These are phyloP conservation scores for Castanea sativa DNA, from an alignment of 306 rosid species.

Conservation along the genomic window DNA sequence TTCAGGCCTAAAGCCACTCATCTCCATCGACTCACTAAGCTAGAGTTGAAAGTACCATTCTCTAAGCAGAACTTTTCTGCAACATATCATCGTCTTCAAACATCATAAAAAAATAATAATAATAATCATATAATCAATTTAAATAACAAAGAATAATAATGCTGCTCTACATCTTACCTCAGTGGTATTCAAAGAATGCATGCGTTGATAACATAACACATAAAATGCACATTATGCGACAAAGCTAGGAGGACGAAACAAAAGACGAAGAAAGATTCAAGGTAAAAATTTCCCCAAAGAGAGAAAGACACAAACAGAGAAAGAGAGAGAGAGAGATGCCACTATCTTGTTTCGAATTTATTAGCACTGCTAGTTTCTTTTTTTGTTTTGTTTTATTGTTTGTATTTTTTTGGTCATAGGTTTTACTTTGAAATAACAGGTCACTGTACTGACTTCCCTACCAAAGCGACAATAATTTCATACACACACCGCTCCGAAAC, in stretches of 20 bases:
- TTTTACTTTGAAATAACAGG: not conserved
- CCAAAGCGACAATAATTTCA: conserved; percentile 7
- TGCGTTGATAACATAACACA: not conserved
- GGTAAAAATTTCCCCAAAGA: not conserved
- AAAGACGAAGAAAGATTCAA: not conserved
- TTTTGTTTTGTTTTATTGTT: not conserved
- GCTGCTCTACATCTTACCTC: no score
- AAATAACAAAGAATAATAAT: not conserved
- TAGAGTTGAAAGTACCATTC: not conserved
- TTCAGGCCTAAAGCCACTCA: conserved; percentile 57
- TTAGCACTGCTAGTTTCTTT: not conserved
- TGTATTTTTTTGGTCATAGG: no score
- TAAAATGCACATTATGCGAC: not conserved
- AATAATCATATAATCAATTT: not conserved
- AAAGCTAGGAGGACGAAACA: not conserved
- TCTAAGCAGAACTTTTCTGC: no score
- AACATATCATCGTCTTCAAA: no score
- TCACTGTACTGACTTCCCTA: not conserved
- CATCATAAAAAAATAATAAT: no score
- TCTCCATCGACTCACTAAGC: conserved; percentile 40
- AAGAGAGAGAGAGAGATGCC: no score
- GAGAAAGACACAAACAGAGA: not conserved
- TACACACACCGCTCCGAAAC: conserved; percentile 11
- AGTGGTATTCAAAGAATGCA: no score
- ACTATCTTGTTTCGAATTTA: not conserved